Conservation (phyloP, 225 moss, liverwort and hornwort genomes). For the Physcomitrellopsis africana region DNA sequence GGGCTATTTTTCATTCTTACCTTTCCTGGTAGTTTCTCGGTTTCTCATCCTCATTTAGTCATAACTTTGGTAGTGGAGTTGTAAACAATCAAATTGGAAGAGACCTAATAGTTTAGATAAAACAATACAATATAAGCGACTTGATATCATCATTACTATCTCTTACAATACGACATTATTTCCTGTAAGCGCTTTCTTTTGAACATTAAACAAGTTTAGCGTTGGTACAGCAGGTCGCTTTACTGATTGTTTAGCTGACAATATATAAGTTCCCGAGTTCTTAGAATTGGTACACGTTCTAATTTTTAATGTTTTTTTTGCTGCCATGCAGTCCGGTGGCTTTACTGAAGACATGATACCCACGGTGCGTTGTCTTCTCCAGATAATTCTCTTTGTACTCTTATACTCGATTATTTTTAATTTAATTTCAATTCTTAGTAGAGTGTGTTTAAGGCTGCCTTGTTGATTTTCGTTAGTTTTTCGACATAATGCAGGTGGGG, state of each 20-base stretch:
- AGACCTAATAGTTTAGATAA: neutral
- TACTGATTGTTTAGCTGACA: neutral
- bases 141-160: neutral
- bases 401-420: neutral
- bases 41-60: neutral
- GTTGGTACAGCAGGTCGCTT: neutral
- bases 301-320: slow-evolving; percentile 12
- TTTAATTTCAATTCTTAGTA: neutral
- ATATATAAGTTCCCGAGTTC: neutral
- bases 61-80: slow-evolving; percentile 1
- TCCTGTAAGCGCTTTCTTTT: neutral
- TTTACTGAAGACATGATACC: slow-evolving; percentile 93
- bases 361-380: slow-evolving; percentile 50
- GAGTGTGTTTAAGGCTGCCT: neutral
- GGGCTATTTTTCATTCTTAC: slow-evolving; percentile 3
- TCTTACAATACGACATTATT: neutral
- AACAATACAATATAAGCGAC: slow-evolving; percentile 10
- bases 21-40: slow-evolving; percentile 11
- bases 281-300: slow-evolving; percentile 14
- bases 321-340: slow-evolving; percentile 73
- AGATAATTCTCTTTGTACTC: neutral
- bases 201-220: neutral
- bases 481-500: slow-evolving; percentile 65
- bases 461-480: neutral
- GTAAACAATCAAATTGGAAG: neutral